Percentiles rank a stretch among this genome's conserved stretches.
Conservation (phyloP, 2,329 filamentous ascomycete species). For the Rachicladosporium sp. region DNA sequence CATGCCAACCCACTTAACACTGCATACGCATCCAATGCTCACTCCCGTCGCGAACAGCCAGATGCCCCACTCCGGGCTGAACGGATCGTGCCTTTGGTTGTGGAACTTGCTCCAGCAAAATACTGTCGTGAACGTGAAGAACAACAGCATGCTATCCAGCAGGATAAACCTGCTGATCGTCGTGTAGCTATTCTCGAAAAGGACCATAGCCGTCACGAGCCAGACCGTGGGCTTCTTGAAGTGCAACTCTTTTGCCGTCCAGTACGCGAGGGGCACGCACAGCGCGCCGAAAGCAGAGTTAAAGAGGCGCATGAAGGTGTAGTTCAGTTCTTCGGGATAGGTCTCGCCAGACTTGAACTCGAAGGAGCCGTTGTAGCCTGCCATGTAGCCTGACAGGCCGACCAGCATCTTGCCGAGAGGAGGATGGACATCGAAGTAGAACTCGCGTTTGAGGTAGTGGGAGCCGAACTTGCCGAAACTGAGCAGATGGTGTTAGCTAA, state of each 20-base stretch:
- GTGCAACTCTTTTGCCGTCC: constrained; percentile 80
- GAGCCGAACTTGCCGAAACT: constrained; percentile 91
- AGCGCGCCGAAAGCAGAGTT: constrained; percentile 89
- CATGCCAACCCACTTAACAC: constrained; percentile 94
- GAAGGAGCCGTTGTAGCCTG: constrained; percentile 97
- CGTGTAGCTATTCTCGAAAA: constrained; percentile 98
- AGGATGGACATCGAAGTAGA: constrained; percentile 97
- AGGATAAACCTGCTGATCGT: constrained; percentile 98
- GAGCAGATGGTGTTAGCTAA: background rate
- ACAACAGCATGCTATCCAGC: constrained; percentile 95
- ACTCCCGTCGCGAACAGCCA: constrained; percentile 91
- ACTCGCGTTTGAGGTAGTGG: constrained; percentile 97
- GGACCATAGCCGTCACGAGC: constrained; percentile 91
- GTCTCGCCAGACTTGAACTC: constrained; percentile 98
- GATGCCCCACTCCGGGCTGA: constrained; percentile 81
- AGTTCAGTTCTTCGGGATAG: constrained; percentile 88
- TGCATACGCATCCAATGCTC: constrained; percentile 95
- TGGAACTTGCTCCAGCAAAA: constrained; percentile 98
- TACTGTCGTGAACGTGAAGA: constrained; percentile 95
- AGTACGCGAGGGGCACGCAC: constrained; percentile 90
- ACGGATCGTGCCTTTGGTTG: constrained; percentile 70
- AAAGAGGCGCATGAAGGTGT: constrained; percentile 97
- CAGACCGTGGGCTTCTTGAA: constrained; percentile 80
- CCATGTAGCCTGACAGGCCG: constrained; percentile 86
- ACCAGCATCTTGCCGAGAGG: constrained; percentile 98